A percentile compares a stretch with the other conserved stretches of the same genome.
Evolutionary conservation across 768 basidiomycete species (phyloP).

Genomic region (Sarcomyxa edulis): DNA sequence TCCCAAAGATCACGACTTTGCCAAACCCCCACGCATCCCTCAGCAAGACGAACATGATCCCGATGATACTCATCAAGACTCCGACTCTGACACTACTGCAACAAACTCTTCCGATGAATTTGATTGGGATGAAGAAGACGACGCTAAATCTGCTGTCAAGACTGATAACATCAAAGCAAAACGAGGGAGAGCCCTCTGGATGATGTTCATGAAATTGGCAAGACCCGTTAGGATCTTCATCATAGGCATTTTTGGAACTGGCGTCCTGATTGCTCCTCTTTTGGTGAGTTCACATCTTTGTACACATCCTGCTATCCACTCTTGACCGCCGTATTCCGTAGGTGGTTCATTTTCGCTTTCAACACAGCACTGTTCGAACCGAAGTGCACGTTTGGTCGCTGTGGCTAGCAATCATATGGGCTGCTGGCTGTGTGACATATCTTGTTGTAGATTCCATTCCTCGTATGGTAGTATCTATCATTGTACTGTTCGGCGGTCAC

Average conservation of each 20-base stretch:
- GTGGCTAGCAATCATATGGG: constrained; percentile 68
- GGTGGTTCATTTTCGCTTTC: constrained; percentile 63
- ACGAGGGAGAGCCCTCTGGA: constrained; percentile 58
- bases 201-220: constrained; percentile 63
- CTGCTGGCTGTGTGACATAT: constrained; percentile 53
- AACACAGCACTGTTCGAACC: constrained; percentile 34
- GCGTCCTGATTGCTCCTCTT: constrained; percentile 63
- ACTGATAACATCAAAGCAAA: constrained; percentile 55
- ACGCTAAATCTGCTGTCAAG: constrained; percentile 21
- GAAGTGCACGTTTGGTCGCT: constrained; percentile 64
- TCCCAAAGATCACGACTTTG: too few relatives aligned
- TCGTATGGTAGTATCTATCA: constrained; percentile 45
- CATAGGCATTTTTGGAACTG: constrained; percentile 52
- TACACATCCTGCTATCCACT: too few relatives aligned
- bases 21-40: too few relatives aligned
- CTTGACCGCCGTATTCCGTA: too few relatives aligned
- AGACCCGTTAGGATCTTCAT: constrained; percentile 54
- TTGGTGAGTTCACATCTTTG: too few relatives aligned
- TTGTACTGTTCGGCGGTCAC: constrained; percentile 51
- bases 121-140: constrained; percentile 67
- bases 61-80: constrained; percentile 6
- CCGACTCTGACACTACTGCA: constrained; percentile 40
- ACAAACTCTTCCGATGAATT: constrained; percentile 68
- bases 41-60: too few relatives aligned
- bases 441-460: constrained; percentile 63